phyloP scores from a whole-genome alignment of 371 early-diverging fungal genomes.

The Mycotypha africana region DNA sequence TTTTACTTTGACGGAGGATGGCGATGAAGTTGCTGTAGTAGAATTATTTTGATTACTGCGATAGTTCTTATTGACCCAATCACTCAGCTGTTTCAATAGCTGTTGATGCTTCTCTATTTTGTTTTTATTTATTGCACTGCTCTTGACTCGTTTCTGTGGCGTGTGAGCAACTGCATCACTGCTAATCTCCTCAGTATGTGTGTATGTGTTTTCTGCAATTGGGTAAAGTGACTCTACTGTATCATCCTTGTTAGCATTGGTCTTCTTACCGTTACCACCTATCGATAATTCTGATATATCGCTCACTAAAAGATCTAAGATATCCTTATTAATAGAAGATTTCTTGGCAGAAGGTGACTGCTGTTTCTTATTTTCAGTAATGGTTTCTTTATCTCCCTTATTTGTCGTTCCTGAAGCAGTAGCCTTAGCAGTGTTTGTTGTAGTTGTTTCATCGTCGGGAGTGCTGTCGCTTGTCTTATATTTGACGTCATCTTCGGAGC shows the following conservation, averaged over 20 bases:
- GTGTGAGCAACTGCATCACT: too few relatives aligned
- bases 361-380: too few relatives aligned
- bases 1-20: background rate
- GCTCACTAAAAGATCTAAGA: conserved; percentile 16
- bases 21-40: background rate
- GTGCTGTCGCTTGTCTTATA: conserved; percentile 3
- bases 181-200: too few relatives aligned
- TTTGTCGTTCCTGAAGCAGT: background rate
- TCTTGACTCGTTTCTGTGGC: too few relatives aligned
- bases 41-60: background rate
- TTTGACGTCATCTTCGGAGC: conserved; percentile 12
- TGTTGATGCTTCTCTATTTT: conserved; percentile 9
- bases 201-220: too few relatives aligned
- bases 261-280: conserved; percentile 2
- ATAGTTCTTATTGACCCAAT: conserved; percentile 13
- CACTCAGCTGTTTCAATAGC: conserved; percentile 11
- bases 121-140: background rate
- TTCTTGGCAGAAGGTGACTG: conserved; percentile 13
- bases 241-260: too few relatives aligned
- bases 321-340: conserved; percentile 14
- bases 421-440: background rate
- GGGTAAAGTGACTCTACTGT: conserved; percentile 7
- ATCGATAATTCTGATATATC: conserved; percentile 13
- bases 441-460: background rate
- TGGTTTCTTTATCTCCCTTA: too few relatives aligned